phyloP scores from a whole-genome alignment of 73 alveolate species.

The Tetrahymena borealis region DNA sequence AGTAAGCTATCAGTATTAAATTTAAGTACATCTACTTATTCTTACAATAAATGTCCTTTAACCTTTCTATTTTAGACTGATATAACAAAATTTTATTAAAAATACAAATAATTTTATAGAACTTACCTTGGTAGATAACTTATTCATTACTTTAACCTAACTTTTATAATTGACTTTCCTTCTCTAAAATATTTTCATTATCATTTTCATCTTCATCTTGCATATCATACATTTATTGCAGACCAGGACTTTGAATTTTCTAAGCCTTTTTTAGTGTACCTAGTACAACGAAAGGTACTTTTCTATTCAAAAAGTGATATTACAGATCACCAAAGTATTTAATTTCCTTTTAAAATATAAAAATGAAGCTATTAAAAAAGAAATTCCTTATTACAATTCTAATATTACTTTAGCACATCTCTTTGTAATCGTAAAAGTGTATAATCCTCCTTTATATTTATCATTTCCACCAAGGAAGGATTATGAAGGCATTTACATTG shows the following conservation, averaged over 20 bases:
- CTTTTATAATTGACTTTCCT: not conserved
- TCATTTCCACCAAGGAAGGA: not conserved
- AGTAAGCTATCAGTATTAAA: not conserved
- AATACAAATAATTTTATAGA: not conserved
- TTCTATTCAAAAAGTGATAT: not conserved
- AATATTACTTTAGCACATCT: not conserved
- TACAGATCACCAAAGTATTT: not conserved
- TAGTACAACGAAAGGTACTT: not conserved
- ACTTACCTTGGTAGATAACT: not conserved
- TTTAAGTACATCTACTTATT: not conserved
- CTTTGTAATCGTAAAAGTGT: not conserved
- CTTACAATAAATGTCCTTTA: not conserved
- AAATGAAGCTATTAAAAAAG: no score
- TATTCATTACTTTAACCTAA: not conserved
- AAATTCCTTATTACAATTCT: no score
- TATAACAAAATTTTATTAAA: not conserved
- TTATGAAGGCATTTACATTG: not conserved
- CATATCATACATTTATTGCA: not conserved
- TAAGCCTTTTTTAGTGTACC: not conserved
- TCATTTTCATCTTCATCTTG: not conserved
- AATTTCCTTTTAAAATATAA: no score
- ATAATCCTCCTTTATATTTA: not conserved
- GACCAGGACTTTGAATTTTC: not conserved
- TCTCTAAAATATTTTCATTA: not conserved
- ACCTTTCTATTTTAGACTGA: not conserved